Conservation (phyloP, 2,329 filamentous ascomycete genomes). For the Akanthomyces uredinophilus region DNA sequence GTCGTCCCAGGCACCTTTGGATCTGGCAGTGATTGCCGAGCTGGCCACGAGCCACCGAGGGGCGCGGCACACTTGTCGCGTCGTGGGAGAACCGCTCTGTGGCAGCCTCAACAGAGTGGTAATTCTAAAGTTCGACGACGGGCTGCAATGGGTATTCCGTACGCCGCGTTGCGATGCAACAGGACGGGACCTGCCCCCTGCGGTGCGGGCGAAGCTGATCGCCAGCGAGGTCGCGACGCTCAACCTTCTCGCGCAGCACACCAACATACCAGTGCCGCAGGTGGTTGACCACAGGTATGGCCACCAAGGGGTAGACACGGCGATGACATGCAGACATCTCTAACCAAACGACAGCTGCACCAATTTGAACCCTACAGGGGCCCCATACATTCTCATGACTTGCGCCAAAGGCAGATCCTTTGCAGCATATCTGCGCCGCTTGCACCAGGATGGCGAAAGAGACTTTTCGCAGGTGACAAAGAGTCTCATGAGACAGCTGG, state of each 20-base stretch:
- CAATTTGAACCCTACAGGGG: not conserved
- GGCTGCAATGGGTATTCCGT: not conserved
- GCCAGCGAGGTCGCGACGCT: not conserved
- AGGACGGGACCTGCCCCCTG: not conserved
- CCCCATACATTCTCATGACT: not conserved
- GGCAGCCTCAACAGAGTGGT: constrained; percentile 2
- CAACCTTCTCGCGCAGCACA: not conserved
- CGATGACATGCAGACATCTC: not conserved
- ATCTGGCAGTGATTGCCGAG: not conserved
- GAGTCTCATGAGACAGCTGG: not conserved
- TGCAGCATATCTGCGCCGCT: not conserved
- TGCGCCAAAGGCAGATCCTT: not conserved
- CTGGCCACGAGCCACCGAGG: not conserved
- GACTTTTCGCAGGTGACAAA: not conserved
- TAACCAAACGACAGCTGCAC: not conserved
- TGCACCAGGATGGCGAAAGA: not conserved
- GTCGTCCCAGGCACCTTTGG: not conserved
- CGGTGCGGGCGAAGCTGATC: not conserved
- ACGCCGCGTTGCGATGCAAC: not conserved
- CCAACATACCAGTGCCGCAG: not conserved
- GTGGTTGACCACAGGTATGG: not conserved
- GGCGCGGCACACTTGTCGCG: not conserved
- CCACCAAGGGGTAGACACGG: not conserved
- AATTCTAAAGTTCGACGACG: not conserved
- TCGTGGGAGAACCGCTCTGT: not conserved